These are phyloP conservation scores for Coemansia sp. DNA, from an alignment of 192 early-diverging fungal genomes.

Conservation along the genomic window DNA sequence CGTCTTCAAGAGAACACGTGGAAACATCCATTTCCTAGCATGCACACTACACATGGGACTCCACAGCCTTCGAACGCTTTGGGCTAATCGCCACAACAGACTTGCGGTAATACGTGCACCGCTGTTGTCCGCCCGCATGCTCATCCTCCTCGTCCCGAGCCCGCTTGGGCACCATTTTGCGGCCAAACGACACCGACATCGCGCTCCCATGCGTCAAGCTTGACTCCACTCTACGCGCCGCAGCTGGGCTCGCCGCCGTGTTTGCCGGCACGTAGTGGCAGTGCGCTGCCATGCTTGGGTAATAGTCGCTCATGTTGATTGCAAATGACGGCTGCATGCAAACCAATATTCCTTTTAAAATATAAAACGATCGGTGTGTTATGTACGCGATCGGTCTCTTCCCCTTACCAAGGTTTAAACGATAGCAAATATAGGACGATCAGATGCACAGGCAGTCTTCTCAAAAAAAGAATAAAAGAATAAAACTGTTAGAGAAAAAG, in stretches of 20 bases:
- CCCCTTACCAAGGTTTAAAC: not conserved
- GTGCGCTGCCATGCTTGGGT: slow-evolving; percentile 50
- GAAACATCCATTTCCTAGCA: not conserved
- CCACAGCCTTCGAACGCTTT: slow-evolving; percentile 39
- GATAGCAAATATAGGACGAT: not conserved
- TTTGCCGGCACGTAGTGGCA: slow-evolving; percentile 23
- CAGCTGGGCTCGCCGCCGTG: slow-evolving; percentile 1
- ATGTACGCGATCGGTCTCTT: slow-evolving; percentile 12
- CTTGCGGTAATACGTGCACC: slow-evolving; percentile 44
- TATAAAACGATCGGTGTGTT: not conserved
- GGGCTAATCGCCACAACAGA: slow-evolving; percentile 25
- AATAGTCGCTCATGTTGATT: slow-evolving; percentile 1
- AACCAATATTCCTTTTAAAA: not conserved
- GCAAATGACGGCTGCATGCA: slow-evolving; percentile 4
- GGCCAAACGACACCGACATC: slow-evolving; percentile 15
- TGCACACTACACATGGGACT: slow-evolving; percentile 20
- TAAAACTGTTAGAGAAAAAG: not conserved
- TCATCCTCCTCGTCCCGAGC: slow-evolving; percentile 21
- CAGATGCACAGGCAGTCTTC: not conserved
- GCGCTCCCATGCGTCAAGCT: not conserved
- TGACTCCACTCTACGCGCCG: no score
- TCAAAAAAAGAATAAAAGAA: not conserved
- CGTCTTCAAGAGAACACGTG: no score
- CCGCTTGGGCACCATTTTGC: slow-evolving; percentile 35
- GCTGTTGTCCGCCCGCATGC: slow-evolving; percentile 1